Percentiles rank a stretch among this genome's conserved stretches.
Conservation (phyloP, 1,284 basidiomycete genomes). For the Heterobasidion irregulare region DNA sequence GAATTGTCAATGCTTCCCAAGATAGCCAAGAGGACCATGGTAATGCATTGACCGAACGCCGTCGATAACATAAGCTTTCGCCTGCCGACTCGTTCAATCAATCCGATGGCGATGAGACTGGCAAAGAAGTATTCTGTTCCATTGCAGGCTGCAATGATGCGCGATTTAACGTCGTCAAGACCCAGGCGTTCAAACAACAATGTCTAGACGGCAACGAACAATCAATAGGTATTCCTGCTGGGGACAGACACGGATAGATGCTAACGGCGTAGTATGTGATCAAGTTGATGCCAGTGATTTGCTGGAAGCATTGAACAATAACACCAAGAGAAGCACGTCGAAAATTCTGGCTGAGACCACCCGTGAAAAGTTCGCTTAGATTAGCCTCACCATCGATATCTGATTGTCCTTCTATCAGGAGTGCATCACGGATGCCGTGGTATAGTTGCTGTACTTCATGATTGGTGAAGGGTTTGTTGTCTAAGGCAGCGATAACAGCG, state of each 20-base stretch:
- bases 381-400: conserved; percentile 17
- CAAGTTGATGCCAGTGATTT: conserved; percentile 58
- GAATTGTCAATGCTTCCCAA: conserved; percentile 40
- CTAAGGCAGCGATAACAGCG: conserved; percentile 55
- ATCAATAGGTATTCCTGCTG: not conserved
- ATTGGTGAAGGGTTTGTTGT: conserved; percentile 45
- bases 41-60: conserved; percentile 55
- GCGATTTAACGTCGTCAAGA: conserved; percentile 49
- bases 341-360: conserved; percentile 57
- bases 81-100: conserved; percentile 58
- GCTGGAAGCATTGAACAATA: conserved; percentile 63
- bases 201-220: conserved; percentile 27
- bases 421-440: conserved; percentile 45
- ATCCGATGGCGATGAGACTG: conserved; percentile 45
- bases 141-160: conserved; percentile 62
- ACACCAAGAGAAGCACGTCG: conserved; percentile 50
- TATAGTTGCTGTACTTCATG: conserved; percentile 45
- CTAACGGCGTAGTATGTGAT: conserved; percentile 50
- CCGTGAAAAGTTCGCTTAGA: conserved; percentile 47
- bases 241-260: conserved; percentile 15
- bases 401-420: conserved; percentile 27
- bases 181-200: conserved; percentile 53
- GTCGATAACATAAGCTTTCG: conserved; percentile 64
- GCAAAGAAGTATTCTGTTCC: conserved; percentile 64
- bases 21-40: conserved; percentile 51